Conservation (phyloP, 495 filamentous ascomycete species). For the Penicillium angulare region DNA sequence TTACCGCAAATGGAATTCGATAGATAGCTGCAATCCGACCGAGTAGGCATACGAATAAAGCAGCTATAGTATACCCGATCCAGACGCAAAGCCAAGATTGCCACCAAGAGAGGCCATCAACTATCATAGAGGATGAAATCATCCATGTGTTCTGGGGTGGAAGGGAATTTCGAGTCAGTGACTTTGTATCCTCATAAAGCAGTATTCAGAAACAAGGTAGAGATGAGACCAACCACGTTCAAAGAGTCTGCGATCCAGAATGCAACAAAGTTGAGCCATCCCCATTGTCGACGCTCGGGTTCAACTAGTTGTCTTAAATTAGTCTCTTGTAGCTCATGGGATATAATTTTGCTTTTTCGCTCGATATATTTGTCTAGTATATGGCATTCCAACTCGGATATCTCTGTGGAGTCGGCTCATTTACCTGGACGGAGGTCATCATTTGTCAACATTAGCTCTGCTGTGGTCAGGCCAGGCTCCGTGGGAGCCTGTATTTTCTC, state of each 20-base stretch:
- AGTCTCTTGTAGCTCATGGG: too few relatives aligned
- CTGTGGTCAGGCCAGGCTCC: constrained; percentile 74
- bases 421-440: constrained; percentile 77
- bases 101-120: constrained; percentile 82
- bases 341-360: too few relatives aligned
- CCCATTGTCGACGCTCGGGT: constrained; percentile 78
- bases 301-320: too few relatives aligned
- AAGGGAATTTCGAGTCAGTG: not conserved
- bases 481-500: constrained; percentile 64
- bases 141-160: constrained; percentile 79
- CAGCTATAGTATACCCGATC: constrained; percentile 76
- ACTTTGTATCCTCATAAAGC: too few relatives aligned
- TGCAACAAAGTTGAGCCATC: constrained; percentile 80
- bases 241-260: constrained; percentile 92
- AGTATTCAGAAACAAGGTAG: too few relatives aligned
- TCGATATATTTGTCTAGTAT: too few relatives aligned
- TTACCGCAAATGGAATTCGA: constrained; percentile 81
- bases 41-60: constrained; percentile 67
- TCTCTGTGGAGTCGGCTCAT: too few relatives aligned
- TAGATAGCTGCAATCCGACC: constrained; percentile 82
- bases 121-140: constrained; percentile 79
- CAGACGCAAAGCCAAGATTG: constrained; percentile 85
- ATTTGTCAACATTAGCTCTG: constrained; percentile 86
- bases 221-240: constrained; percentile 61
- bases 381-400: too few relatives aligned